Percentiles rank a stretch among this genome's conserved stretches.
Conservation (phyloP, 176 grass and related monocot species). For the Carex cristatella region DNA sequence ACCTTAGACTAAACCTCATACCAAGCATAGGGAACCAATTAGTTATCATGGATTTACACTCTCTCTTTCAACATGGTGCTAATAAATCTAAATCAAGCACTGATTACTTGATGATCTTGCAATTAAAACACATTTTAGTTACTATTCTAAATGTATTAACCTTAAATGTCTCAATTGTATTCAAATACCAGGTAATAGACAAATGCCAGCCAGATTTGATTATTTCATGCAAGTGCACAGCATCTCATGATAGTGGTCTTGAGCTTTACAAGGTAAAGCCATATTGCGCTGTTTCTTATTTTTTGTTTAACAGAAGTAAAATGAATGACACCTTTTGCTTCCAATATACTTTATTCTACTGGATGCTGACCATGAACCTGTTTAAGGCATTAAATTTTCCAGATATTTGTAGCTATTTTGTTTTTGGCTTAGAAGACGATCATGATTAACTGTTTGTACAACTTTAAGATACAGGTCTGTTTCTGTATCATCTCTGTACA, state of each 20-base stretch:
- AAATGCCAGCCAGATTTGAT: constrained; percentile 40
- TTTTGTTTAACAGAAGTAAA: neutral
- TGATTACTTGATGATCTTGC: neutral
- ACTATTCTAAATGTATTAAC: neutral
- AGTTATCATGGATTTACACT: neutral
- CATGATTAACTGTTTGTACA: too few species aligned
- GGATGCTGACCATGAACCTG: neutral
- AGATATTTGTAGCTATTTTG: too few species aligned
- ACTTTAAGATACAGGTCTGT: too few species aligned
- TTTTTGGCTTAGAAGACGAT: too few species aligned
- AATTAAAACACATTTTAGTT: neutral
- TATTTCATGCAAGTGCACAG: constrained; percentile 62
- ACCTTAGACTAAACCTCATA: too few species aligned
- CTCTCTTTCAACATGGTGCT: neutral
- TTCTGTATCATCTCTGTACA: too few species aligned
- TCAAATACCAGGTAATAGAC: constrained; percentile 45
- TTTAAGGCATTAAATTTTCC: neutral
- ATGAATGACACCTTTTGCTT: neutral
- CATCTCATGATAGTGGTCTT: constrained; percentile 39
- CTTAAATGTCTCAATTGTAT: neutral
- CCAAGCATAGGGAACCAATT: too few species aligned
- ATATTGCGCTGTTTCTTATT: neutral
- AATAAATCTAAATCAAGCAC: neutral
- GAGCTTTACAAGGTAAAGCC: constrained; percentile 47
- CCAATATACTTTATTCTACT: neutral